phyloP scores from a whole-genome alignment of 192 early-diverging fungal species.

The Gaertneriomyces semiglobifer region DNA sequence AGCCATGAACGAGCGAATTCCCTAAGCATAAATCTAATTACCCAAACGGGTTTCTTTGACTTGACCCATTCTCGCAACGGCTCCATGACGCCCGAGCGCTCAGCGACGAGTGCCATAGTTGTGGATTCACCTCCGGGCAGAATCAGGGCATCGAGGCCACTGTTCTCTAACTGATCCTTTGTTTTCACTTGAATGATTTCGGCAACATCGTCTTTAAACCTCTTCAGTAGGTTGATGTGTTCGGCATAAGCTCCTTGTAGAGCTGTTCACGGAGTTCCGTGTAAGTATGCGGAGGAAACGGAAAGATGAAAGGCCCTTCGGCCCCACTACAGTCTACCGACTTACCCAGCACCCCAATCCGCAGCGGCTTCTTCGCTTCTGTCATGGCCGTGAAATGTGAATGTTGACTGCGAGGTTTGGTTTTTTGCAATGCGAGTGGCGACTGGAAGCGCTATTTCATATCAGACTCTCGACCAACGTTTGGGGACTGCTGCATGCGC shows the following conservation, averaged over 20 bases:
- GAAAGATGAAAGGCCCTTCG: no score
- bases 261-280: conserved; percentile 36
- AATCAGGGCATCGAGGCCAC: conserved; percentile 76
- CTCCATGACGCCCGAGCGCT: conserved; percentile 77
- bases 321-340: not conserved
- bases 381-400: no score
- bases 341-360: conserved; percentile 18
- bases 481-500: no score
- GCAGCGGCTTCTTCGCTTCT: conserved; percentile 4
- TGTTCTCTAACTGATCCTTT: conserved; percentile 58
- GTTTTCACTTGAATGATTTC: conserved; percentile 65
- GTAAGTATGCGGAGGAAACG: not conserved
- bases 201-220: conserved; percentile 56
- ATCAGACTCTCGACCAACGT: no score
- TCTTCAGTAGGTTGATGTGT: conserved; percentile 78
- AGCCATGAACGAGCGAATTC: not conserved
- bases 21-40: conserved; percentile 5
- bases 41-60: conserved; percentile 72
- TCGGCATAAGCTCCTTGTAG: conserved; percentile 96
- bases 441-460: no score
- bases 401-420: no score
- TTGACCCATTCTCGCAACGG: conserved; percentile 74
- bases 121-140: conserved; percentile 96
- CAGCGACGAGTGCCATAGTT: conserved; percentile 88
- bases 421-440: no score